Percentiles rank a stretch among this genome's conserved stretches.
These are phyloP conservation scores for Porphyrellus cyaneotinctus DNA, from an alignment of 768 basidiomycete species.

Conservation along the genomic window DNA sequence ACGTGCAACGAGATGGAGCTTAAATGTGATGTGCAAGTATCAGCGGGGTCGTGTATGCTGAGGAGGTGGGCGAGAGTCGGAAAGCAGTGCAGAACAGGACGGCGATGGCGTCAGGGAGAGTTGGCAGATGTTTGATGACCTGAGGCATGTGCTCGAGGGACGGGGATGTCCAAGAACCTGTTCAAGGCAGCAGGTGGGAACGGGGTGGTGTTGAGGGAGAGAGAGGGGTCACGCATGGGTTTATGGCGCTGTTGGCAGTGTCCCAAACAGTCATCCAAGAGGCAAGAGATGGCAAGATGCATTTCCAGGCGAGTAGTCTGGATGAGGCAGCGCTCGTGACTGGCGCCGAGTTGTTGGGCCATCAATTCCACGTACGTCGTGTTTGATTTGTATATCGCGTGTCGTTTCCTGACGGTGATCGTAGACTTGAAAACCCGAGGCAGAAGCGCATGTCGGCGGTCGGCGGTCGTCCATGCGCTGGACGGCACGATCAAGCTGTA, in stretches of 20 bases:
- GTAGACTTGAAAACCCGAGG: slow-evolving; percentile 89
- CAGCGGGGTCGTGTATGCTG: slow-evolving; percentile 85
- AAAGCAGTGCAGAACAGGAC: slow-evolving; percentile 47
- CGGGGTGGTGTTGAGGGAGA: slow-evolving; percentile 28
- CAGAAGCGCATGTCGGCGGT: slow-evolving; percentile 99
- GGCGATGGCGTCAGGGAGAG: slow-evolving; percentile 42
- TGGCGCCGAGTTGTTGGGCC: slow-evolving; percentile 89
- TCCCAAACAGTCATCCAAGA: slow-evolving; percentile 99
- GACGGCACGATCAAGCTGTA: slow-evolving; percentile 92
- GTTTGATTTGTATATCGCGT: no score
- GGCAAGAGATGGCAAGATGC: slow-evolving; percentile 79
- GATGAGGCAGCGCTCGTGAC: slow-evolving; percentile 96
- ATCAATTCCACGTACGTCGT: slow-evolving; percentile 82
- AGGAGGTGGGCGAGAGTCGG: slow-evolving; percentile 83
- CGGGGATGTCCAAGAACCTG: slow-evolving; percentile 43
- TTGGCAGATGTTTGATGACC: slow-evolving; percentile 78
- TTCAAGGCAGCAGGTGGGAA: slow-evolving; percentile 39
- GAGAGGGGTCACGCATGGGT: slow-evolving; percentile 61
- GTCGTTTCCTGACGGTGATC: neutral
- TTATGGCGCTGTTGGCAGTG: slow-evolving; percentile 82
- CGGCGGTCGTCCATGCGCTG: slow-evolving; percentile 82
- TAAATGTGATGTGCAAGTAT: slow-evolving; percentile 82
- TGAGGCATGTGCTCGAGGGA: slow-evolving; percentile 52
- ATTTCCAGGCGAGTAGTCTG: slow-evolving; percentile 95
- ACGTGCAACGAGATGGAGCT: slow-evolving; percentile 99